Base-by-base conservation (phyloP, 2,329 filamentous ascomycete species). In the Cryphonectria naterciae region DNA sequence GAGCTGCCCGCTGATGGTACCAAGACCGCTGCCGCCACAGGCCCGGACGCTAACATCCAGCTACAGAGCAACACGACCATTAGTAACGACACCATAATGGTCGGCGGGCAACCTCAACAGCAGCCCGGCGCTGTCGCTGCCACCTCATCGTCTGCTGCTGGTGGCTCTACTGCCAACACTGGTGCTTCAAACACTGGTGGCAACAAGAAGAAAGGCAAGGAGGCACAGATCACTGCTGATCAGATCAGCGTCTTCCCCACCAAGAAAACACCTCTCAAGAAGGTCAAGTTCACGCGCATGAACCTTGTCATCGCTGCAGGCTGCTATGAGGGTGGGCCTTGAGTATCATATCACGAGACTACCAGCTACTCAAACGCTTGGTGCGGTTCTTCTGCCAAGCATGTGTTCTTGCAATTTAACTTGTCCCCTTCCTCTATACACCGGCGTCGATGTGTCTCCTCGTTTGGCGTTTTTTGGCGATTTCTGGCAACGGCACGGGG, bases 231-330 rank as follows among this genome's bases (percentile, higher is more conserved):
- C 61, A 95, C 92, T 0, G 91, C 94, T 0, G 96, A 99, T 78
- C 96, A 98, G 82, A 97, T 99, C 82, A 94, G 90, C 74, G 95
- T 93, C 0, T 98, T 98, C 79, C 91, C 94, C 0, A 98, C 96
- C 4, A 99, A 99, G 87, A 97, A 97, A 83, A 95, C 92, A 22
- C 95, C 95, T 0, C 93, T 98, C 15, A 93, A 97, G 81, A 96
- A 95, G 82, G 95, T 97, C 68, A 89, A 92, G 77, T 98, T 98
- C 77, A 98, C 96, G 4, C 87, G 94, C 72, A 98, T 97, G 93
- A 99, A 99, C 79, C 81, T 98, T 74, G 92, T 98, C 17, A 85
- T 98, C 73, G 94, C 94, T 32, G 94, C 93, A 63, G 94, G 95
- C 35, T 91, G 88, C 77, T 91, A 89, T 76, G 86, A 89, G 67